phyloP scores from a whole-genome alignment of 176 grass and related monocot genomes.

The Themeda triandra region DNA sequence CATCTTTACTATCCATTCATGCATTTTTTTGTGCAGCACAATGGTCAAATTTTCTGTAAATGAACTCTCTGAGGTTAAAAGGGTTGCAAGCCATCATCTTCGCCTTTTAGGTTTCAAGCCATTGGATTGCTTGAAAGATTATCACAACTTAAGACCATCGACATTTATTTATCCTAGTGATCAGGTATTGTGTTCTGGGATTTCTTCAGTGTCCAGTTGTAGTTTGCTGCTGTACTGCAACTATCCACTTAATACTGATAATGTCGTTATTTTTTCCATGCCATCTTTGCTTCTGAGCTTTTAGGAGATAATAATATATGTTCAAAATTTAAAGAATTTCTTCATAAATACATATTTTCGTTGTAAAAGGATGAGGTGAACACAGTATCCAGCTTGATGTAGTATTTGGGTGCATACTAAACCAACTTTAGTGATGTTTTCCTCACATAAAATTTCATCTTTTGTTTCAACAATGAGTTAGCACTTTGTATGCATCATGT shows the following conservation, averaged over 20 bases:
- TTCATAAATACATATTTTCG: not conserved
- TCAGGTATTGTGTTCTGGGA: slow-evolving; percentile 48
- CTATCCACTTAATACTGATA: not conserved
- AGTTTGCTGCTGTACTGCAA: not conserved
- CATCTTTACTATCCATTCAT: slow-evolving; percentile 1
- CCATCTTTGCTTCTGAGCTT: not conserved
- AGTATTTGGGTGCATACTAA: slow-evolving; percentile 11
- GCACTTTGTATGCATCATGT: not conserved
- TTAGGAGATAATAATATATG: slow-evolving; percentile 12
- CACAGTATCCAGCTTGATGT: not conserved
- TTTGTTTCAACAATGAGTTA: too few relatives aligned
- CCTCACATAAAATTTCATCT: not conserved
- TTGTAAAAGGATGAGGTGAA: not conserved
- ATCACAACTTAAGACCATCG: slow-evolving; percentile 86
- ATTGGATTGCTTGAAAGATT: slow-evolving; percentile 91
- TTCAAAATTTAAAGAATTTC: not conserved
- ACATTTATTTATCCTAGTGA: slow-evolving; percentile 91
- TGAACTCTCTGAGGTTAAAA: slow-evolving; percentile 44
- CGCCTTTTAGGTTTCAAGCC: slow-evolving; percentile 90
- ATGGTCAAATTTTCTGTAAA: slow-evolving; percentile 67
- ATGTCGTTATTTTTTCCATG: slow-evolving; percentile 1
- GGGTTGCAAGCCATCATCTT: too few relatives aligned
- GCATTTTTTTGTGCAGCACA: slow-evolving; percentile 46
- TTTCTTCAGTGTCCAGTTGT: not conserved
- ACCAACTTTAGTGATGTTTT: not conserved